Conservation (phyloP, 305 asterid genomes). For the Rubia occidens region DNA sequence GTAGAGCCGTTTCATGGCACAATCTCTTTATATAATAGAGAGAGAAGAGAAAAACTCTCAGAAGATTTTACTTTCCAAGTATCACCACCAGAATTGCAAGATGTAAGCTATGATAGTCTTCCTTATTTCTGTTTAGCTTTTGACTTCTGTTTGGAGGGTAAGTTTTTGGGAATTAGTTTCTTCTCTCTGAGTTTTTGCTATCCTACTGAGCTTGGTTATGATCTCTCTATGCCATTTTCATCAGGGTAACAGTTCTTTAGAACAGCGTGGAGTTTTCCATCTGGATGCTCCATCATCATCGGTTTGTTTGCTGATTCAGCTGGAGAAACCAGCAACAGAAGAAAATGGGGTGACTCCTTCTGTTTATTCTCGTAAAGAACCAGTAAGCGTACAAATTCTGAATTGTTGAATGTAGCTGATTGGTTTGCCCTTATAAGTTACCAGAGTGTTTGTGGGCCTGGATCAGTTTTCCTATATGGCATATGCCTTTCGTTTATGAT, state of each 20-base stretch:
- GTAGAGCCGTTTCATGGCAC: constrained; percentile 99
- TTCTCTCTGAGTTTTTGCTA: constrained; percentile 7
- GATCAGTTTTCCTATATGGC: neutral
- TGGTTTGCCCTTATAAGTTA: neutral
- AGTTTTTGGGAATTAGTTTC: constrained; percentile 11
- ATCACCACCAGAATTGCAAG: constrained; percentile 63
- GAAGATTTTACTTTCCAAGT: constrained; percentile 83
- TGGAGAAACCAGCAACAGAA: constrained; percentile 96
- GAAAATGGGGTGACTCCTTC: constrained; percentile 98
- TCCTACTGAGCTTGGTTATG: constrained; percentile 1
- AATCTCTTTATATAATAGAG: constrained; percentile 91
- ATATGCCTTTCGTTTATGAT: neutral
- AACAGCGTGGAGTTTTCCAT: constrained; percentile 69
- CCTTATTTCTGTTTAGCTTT: constrained; percentile 13
- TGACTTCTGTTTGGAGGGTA: neutral
- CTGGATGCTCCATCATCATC: constrained; percentile 98
- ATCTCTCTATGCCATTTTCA: constrained; percentile 19
- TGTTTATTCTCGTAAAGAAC: constrained; percentile 98
- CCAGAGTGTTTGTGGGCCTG: neutral
- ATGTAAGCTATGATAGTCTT: constrained; percentile 49
- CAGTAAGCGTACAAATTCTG: constrained; percentile 48
- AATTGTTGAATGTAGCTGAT: neutral
- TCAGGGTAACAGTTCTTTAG: constrained; percentile 60
- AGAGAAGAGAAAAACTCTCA: constrained; percentile 98
- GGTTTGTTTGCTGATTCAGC: constrained; percentile 87